phyloP scores from a whole-genome alignment of 179 eudicot genomes.

The Patellifolia procumbens region DNA sequence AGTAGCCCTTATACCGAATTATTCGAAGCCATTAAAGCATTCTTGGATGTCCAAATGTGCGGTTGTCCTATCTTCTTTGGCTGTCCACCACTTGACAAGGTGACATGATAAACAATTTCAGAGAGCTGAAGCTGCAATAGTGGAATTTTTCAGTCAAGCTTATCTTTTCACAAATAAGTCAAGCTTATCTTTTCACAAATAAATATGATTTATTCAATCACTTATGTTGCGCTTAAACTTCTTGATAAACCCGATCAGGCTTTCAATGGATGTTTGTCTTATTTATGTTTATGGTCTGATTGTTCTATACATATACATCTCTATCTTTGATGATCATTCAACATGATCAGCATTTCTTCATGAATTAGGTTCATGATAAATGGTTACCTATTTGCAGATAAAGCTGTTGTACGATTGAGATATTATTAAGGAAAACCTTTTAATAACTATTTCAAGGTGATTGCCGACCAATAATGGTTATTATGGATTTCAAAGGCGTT shows the following conservation, averaged over 20 bases:
- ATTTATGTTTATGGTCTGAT: slow-evolving; percentile 1
- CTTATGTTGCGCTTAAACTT: neutral
- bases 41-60: neutral
- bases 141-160: neutral
- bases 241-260: neutral
- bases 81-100: neutral
- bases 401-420: slow-evolving; percentile 1
- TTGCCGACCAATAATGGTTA: slow-evolving; percentile 16
- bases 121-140: neutral
- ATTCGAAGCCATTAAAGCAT: neutral
- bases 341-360: neutral
- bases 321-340: neutral
- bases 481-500: slow-evolving; percentile 66
- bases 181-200: neutral
- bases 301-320: neutral
- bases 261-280: neutral
- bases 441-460: neutral
- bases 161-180: too few relatives aligned
- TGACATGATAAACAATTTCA: neutral
- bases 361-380: neutral
- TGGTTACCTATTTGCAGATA: slow-evolving; percentile 22
- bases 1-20: neutral
- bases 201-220: neutral
- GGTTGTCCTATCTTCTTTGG: neutral
- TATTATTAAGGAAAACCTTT: neutral